Percentiles rank a stretch among this genome's conserved stretches.
Conservation (phyloP, 371 early-diverging fungal genomes). For the Mucor sp. region DNA sequence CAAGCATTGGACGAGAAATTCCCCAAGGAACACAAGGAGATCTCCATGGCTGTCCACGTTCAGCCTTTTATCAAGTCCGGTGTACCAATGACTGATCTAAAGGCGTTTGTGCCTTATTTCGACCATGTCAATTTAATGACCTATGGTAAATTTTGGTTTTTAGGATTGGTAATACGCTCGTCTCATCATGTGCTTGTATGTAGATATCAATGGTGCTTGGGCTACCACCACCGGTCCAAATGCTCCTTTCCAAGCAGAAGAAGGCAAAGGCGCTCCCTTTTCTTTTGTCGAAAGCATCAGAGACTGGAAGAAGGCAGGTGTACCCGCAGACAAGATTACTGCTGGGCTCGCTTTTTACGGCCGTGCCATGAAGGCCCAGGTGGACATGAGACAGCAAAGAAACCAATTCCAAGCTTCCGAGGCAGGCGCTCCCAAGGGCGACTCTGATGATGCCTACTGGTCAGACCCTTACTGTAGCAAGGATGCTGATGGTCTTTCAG, state of each 20-base stretch:
- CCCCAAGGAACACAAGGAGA: constrained; percentile 55
- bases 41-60: constrained; percentile 75
- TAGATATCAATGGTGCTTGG: constrained; percentile 67
- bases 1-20: constrained; percentile 61
- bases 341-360: constrained; percentile 75
- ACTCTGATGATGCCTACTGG: constrained; percentile 55
- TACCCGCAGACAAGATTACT: constrained; percentile 64
- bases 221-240: constrained; percentile 63
- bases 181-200: background rate
- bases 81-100: constrained; percentile 55
- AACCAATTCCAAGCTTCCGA: constrained; percentile 40
- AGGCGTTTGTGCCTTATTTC: constrained; percentile 61
- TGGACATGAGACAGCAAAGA: constrained; percentile 44
- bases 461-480: constrained; percentile 40
- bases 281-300: constrained; percentile 58
- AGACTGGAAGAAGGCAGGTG: constrained; percentile 64
- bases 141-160: constrained; percentile 34
- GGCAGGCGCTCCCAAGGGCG: constrained; percentile 52
- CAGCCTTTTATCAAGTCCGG: constrained; percentile 58
- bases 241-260: constrained; percentile 56
- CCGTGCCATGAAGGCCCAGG: constrained; percentile 55
- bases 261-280: constrained; percentile 51
- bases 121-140: constrained; percentile 72
- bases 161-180: too few relatives aligned
- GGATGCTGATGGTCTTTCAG: constrained; percentile 41